A percentile compares a stretch with the other conserved stretches of the same genome.
These are phyloP conservation scores for Psilocybe tampanensis DNA, from an alignment of 768 basidiomycete genomes.

Conservation along the genomic window DNA sequence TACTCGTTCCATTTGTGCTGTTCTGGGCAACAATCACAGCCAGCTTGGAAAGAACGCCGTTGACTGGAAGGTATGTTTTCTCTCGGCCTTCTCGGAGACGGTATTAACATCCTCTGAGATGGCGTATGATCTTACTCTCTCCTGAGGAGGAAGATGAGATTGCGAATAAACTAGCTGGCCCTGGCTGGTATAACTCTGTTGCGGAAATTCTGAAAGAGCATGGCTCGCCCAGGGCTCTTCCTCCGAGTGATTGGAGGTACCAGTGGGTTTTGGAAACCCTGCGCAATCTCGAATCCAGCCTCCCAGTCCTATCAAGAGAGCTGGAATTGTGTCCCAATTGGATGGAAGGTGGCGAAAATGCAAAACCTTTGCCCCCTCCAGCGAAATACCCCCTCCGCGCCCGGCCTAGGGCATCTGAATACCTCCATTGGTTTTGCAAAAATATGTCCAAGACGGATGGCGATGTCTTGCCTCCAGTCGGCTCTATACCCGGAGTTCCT, in stretches of 20 bases:
- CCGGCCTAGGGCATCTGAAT: constrained; percentile 76
- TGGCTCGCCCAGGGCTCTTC: constrained; percentile 63
- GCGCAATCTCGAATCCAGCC: constrained; percentile 72
- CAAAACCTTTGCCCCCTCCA: constrained; percentile 75
- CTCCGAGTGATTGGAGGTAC: constrained; percentile 86
- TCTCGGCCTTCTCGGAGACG: not conserved
- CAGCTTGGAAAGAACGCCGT: constrained; percentile 74
- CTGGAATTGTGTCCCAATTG: constrained; percentile 56
- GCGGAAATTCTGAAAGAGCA: constrained; percentile 73
- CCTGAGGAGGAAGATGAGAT: constrained; percentile 94
- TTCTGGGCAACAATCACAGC: constrained; percentile 74
- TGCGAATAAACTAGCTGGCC: constrained; percentile 76
- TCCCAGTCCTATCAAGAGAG: constrained; percentile 69
- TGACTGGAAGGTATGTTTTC: constrained; percentile 76
- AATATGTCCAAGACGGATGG: constrained; percentile 45
- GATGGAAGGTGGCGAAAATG: constrained; percentile 50
- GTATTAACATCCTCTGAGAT: constrained; percentile 44
- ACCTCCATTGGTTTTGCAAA: constrained; percentile 60
- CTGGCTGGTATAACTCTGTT: constrained; percentile 87
- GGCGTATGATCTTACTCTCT: constrained; percentile 86
- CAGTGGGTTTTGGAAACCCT: constrained; percentile 84
- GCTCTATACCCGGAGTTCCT: constrained; percentile 76
- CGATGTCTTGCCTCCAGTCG: constrained; percentile 36
- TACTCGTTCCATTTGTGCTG: constrained; percentile 61
- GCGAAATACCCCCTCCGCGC: constrained; percentile 82